Evolutionary conservation across 2,329 filamentous ascomycete genomes (phyloP).

Genomic region (Apiospora malaysiana): DNA sequence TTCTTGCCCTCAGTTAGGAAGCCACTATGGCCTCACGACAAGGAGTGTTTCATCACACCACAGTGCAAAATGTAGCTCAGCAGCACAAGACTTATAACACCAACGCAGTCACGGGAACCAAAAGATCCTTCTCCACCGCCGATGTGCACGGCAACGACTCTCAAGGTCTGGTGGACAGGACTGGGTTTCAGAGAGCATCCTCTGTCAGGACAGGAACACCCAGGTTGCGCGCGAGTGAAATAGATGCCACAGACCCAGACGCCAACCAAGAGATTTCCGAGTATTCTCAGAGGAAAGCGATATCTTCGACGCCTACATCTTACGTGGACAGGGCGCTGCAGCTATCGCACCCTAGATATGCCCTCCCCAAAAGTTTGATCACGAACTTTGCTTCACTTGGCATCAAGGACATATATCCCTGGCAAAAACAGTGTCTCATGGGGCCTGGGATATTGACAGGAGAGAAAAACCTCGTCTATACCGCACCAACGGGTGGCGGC

Average conservation of each 20-base stretch:
- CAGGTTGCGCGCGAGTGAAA: constrained; percentile 50
- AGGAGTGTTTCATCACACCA: constrained; percentile 55
- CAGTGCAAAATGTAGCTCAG: constrained; percentile 30
- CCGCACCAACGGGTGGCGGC: constrained; percentile 78
- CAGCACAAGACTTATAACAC: constrained; percentile 15
- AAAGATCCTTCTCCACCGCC: constrained; percentile 45
- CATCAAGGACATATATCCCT: constrained; percentile 77
- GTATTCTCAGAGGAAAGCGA: constrained; percentile 60
- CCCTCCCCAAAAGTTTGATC: constrained; percentile 64
- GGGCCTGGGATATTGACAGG: constrained; percentile 70
- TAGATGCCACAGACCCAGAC: constrained; percentile 44
- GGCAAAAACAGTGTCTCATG: constrained; percentile 77
- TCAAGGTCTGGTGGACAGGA: constrained; percentile 34
- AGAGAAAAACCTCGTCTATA: constrained; percentile 76
- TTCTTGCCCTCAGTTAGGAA: not conserved
- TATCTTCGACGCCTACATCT: constrained; percentile 60
- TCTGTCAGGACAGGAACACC: constrained; percentile 29
- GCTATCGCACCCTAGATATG: constrained; percentile 68
- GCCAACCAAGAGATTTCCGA: constrained; percentile 47
- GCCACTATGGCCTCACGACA: constrained; percentile 32
- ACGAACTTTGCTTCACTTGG: constrained; percentile 69
- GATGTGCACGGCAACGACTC: constrained; percentile 24
- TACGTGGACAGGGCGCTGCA: constrained; percentile 61
- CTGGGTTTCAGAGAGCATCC: constrained; percentile 33
- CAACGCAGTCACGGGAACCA: constrained; percentile 48